Evolutionary conservation across 1,284 basidiomycete genomes (phyloP), one percentile per base, ranked within the genome.

Genomic region (Naganishia liquefaciens): DNA sequence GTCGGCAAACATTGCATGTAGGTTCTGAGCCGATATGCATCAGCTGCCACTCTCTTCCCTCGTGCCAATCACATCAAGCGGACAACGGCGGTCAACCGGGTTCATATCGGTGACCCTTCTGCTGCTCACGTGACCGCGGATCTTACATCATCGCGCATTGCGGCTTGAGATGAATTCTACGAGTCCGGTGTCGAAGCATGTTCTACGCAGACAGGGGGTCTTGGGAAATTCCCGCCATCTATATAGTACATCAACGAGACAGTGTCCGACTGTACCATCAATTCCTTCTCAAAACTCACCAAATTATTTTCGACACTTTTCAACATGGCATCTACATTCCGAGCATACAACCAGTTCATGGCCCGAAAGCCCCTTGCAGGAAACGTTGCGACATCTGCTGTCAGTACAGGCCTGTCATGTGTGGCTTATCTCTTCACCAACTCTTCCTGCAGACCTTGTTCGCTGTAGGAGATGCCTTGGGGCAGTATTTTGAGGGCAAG

Each of bases 401-500:
- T 79, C 50, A 62, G 77, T 74, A 3, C 11, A 17, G 15, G 17
- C 1, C 15, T 62, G 19, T 17, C 3, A 9, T 53, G 37, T n/a
- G 1, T 42, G n/a, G 10, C 11, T 64, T 43, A 53, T 47, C 9
- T n/a, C 9, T 19, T 21, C 6, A n/a, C 3, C 25, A 11, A n/a
- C 9, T 23, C 25, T 43, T 40, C 40, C 2, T 2, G n/a, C 62
- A 80, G 79, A 74, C 73, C 1, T 70, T 81, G n/a, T 81, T 81
- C 68, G 78, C 77, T 21, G 77, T 80, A 13, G 81, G 82, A 42
- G 81, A 82, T 69, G 77, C 78, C 10, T 74, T 83, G 42, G 81
- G 81, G 69, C 82, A 83, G 68, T 69, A 71, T 2, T 76, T 82
- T 50, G 82, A 82, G 72, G 80, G 81, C 70, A 77, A 77, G 64